phyloP scores from a whole-genome alignment of 345 rosid genomes.

The Salix koriyanagi region DNA sequence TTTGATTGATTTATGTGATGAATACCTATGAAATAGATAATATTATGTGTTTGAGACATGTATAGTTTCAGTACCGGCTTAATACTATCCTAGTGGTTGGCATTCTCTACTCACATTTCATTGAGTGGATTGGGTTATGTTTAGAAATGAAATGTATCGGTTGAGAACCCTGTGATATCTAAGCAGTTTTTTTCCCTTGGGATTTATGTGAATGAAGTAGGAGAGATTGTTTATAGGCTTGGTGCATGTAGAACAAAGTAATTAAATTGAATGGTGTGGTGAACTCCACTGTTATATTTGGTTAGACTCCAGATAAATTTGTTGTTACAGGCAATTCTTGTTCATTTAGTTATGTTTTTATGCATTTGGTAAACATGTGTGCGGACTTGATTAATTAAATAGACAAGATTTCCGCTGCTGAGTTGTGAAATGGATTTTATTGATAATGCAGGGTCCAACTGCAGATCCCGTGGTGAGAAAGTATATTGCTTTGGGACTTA shows the following conservation, averaged over 20 bases:
- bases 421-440: neutral
- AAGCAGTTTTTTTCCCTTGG: neutral
- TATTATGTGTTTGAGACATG: neutral
- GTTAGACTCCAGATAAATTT: neutral
- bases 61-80: neutral
- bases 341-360: no score
- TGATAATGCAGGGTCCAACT: conserved; percentile 45
- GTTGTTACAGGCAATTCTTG: neutral
- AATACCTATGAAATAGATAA: neutral
- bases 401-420: neutral
- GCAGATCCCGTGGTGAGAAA: conserved; percentile 62
- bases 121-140: neutral
- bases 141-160: neutral
- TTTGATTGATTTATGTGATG: neutral
- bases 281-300: neutral
- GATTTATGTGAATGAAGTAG: neutral
- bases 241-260: neutral
- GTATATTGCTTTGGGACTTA: conserved; percentile 60
- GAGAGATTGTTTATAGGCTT: neutral
- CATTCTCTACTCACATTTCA: neutral
- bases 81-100: neutral
- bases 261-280: neutral
- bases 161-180: neutral
- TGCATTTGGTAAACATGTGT: neutral
- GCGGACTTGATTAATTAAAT: neutral